phyloP scores from a whole-genome alignment of 2,329 filamentous ascomycete species.

The Paraphoma sp. region DNA sequence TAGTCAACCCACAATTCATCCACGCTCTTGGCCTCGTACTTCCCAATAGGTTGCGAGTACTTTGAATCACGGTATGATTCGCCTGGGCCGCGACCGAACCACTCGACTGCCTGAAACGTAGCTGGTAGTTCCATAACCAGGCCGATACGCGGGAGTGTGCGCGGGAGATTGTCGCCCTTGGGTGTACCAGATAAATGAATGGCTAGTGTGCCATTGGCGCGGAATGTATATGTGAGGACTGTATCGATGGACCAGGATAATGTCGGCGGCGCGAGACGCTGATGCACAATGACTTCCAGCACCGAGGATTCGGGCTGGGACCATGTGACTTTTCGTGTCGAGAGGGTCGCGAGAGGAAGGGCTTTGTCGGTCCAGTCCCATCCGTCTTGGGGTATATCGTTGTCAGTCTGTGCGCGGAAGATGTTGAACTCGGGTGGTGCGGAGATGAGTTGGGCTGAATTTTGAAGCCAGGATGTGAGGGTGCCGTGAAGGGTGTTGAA shows the following conservation, averaged over 20 bases:
- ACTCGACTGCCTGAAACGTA: slow-evolving; percentile 58
- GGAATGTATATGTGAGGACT: slow-evolving; percentile 61
- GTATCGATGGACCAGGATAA: slow-evolving; percentile 60
- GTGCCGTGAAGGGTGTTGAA: slow-evolving; percentile 61
- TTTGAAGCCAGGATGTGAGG: slow-evolving; percentile 45
- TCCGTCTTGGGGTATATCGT: slow-evolving; percentile 63
- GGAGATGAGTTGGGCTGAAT: slow-evolving; percentile 39
- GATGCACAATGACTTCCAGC: slow-evolving; percentile 52
- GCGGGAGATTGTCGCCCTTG: slow-evolving; percentile 59
- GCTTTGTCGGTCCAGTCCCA: slow-evolving; percentile 61
- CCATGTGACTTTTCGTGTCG: slow-evolving; percentile 39
- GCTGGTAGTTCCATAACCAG: slow-evolving; percentile 62
- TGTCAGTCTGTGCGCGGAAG: slow-evolving; percentile 71
- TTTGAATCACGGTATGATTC: slow-evolving; percentile 74
- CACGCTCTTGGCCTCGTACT: slow-evolving; percentile 53
- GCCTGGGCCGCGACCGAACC: slow-evolving; percentile 70
- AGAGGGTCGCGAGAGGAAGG: slow-evolving; percentile 35
- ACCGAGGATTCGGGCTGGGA: slow-evolving; percentile 35
- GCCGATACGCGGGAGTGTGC: slow-evolving; percentile 67
- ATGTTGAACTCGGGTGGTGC: slow-evolving; percentile 56
- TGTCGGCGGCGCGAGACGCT: slow-evolving; percentile 64
- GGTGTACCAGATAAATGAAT: slow-evolving; percentile 55
- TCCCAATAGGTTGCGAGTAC: slow-evolving; percentile 60
- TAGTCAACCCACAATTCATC: slow-evolving; percentile 64
- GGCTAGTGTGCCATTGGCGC: slow-evolving; percentile 52